Base-by-base conservation (phyloP, 495 filamentous ascomycete species). In the Entonaema liquescens region DNA sequence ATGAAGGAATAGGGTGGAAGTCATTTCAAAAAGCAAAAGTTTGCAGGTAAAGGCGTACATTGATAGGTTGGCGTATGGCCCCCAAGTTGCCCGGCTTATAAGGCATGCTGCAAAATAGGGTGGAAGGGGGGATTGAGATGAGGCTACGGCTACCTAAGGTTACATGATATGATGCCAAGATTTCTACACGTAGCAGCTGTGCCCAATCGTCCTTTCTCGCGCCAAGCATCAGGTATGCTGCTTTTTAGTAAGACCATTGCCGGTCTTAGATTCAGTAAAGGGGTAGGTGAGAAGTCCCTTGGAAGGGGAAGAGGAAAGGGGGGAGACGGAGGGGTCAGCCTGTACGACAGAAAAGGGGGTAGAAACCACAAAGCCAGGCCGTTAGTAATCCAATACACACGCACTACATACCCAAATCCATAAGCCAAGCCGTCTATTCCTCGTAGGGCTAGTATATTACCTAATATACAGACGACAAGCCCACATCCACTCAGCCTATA, bases 1-100 rank as follows among this genome's bases (percentile, higher is more conserved):
- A 64, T 70, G 11, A 26, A 47, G 15, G 9, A 67, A 61, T 73
- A 75, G 70, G 73, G 73, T 70, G 73, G 44, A 53, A 44, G 47
- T 36, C 11, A 6, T 53, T 17, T 31, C 42, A 15, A 44, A 38
- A 0, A 49, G 5, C 12, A 33, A 21, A 61, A 29, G 50, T 52
- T 29, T 6, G 26, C 21, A 35, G 49, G 28, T 1, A 1, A 19
- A 33, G 44, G 2, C 21, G 26, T 44, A 21, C 35, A 28, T 5
- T 65, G 56, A 65, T 70, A 65, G 56, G 61, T 35, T 19, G 13
- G 33, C 42, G 25, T 28, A 21, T 8, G n/a, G 50, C 58, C 28
- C 42, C 50, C 49, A 36, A 36, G 47, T 42, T 35, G 50, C 65
- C 65, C 54, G 17, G 52, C 35, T 68, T 55, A 21, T 56, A 19